Conservation (phyloP, 306 rosid species). For the Notholithocarpus densiflorus region DNA sequence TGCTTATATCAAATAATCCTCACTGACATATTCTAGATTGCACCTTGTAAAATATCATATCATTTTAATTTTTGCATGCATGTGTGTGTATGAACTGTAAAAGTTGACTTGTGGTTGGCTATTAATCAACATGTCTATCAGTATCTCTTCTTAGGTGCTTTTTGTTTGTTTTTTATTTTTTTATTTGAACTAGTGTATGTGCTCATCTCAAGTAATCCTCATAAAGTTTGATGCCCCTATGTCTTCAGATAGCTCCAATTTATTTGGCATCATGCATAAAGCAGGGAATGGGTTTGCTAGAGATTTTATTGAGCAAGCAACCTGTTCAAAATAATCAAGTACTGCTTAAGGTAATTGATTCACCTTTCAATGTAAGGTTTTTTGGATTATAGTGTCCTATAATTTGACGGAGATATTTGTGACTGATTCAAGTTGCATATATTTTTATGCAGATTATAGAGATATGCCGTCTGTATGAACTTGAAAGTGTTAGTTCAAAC, state of each 20-base stretch:
- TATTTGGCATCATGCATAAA: slow-evolving; percentile 90
- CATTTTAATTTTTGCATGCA: background rate
- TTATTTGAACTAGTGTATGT: background rate
- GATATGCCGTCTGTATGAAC: slow-evolving; percentile 85
- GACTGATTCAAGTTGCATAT: slow-evolving; percentile 22
- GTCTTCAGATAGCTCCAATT: slow-evolving; percentile 89
- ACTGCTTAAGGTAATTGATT: slow-evolving; percentile 70
- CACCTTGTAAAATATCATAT: background rate
- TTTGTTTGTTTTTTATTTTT: background rate
- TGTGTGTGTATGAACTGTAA: too few species aligned
- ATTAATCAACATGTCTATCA: background rate
- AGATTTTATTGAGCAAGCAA: slow-evolving; percentile 68
- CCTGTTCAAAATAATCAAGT: slow-evolving; percentile 62
- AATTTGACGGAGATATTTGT: slow-evolving; percentile 19
- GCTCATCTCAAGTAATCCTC: slow-evolving; percentile 24
- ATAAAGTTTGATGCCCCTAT: slow-evolving; percentile 21
- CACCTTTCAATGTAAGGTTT: slow-evolving; percentile 15
- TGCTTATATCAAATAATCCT: too few species aligned
- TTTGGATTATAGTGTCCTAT: slow-evolving; percentile 5
- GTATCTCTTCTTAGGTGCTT: background rate
- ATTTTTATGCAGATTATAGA: slow-evolving; percentile 67
- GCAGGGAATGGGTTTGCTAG: slow-evolving; percentile 89
- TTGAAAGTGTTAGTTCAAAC: slow-evolving; percentile 63
- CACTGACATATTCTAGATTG: background rate
- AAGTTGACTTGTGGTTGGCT: background rate